These are phyloP conservation scores for Kodamaea laetipori DNA, from an alignment of 805 yeast genomes.

Conservation along the genomic window DNA sequence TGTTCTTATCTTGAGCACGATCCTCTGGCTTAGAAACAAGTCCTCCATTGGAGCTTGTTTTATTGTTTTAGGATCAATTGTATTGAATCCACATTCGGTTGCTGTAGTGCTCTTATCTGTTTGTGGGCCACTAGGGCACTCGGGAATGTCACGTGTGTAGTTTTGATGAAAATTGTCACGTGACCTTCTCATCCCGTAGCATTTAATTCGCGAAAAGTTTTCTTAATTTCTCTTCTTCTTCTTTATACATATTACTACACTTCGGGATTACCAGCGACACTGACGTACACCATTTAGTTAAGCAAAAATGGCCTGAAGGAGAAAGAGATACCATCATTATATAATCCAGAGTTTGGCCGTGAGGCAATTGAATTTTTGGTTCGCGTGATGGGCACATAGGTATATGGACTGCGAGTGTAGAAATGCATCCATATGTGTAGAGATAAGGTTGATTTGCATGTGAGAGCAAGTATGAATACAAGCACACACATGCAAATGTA, in stretches of 20 bases:
- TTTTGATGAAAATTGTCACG: background rate
- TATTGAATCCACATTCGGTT: no score
- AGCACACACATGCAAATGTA: no score
- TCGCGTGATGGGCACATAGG: conserved; percentile 49
- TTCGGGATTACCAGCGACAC: conserved; percentile 52
- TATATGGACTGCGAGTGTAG: no score
- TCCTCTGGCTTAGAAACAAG: no score
- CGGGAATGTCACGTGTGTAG: background rate
- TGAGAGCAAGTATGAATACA: no score
- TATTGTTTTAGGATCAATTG: no score
- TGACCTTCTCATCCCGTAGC: background rate
- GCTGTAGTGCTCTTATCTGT: no score
- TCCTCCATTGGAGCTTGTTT: no score
- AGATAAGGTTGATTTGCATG: no score
- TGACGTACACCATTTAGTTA: conserved; percentile 41
- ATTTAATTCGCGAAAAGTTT: conserved; percentile 1
- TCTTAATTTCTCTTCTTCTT: conserved; percentile 16
- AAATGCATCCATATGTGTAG: no score
- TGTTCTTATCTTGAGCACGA: conserved; percentile 6
- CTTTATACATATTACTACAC: conserved; percentile 32
- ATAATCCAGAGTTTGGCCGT: conserved; percentile 33
- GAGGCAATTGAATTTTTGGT: conserved; percentile 28
- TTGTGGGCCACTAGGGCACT: no score
- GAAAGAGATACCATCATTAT: conserved; percentile 34
- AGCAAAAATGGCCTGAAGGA: conserved; percentile 55